Conservation (phyloP, 768 basidiomycete species). For the Boletus tomentosulus region DNA sequence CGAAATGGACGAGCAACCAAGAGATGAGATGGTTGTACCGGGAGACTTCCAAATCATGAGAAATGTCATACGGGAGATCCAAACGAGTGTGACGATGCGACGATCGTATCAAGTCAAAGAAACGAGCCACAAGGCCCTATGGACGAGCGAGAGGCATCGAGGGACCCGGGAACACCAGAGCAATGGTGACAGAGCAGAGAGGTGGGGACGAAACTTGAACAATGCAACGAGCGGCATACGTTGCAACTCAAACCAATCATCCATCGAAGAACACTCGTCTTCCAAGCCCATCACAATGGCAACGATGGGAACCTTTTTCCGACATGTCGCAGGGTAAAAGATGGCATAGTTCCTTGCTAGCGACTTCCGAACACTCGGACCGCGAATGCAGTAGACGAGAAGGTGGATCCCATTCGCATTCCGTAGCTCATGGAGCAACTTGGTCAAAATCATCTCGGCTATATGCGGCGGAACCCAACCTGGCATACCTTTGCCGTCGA, state of each 20-base stretch:
- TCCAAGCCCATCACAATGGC: conserved; percentile 33
- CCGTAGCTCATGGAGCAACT: conserved; percentile 31
- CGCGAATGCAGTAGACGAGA: conserved; percentile 33
- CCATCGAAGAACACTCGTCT: conserved; percentile 30
- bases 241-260: conserved; percentile 28
- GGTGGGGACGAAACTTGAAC: too few species aligned
- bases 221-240: too few species aligned
- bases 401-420: conserved; percentile 28
- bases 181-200: too few species aligned
- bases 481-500: conserved; percentile 18
- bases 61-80: too few species aligned
- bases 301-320: conserved; percentile 30
- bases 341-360: conserved; percentile 28
- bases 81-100: too few species aligned
- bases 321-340: conserved; percentile 28
- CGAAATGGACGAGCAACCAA: too few species aligned
- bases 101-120: too few species aligned
- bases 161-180: too few species aligned
- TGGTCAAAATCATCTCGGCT: conserved; percentile 24
- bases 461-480: conserved; percentile 22
- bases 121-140: too few species aligned
- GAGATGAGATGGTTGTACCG: too few species aligned
- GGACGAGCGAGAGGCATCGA: too few species aligned
- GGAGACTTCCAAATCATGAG: too few species aligned
- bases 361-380: conserved; percentile 21